Percentiles rank a stretch among this genome's conserved stretches.
Evolutionary conservation across 495 filamentous ascomycete species (phyloP).

Genomic region (Apiosordaria backusii): DNA sequence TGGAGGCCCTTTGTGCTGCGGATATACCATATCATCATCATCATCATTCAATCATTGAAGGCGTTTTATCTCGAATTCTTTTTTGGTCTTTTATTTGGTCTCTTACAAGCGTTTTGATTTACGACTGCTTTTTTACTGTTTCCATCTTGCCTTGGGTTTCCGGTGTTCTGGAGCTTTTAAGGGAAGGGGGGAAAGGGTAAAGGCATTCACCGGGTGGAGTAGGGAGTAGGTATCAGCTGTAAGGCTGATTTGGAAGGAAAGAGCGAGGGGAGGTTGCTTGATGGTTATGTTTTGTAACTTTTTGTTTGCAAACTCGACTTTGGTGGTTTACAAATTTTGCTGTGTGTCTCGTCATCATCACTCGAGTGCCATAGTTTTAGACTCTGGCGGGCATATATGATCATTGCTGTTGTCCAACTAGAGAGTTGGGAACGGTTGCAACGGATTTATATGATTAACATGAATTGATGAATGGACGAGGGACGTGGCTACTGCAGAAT

Average conservation of each 20-base stretch:
- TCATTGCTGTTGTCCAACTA: too few species aligned
- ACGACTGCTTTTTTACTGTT: not conserved
- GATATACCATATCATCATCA: conserved; percentile 1
- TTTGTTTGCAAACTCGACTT: too few species aligned
- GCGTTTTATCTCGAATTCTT: not conserved
- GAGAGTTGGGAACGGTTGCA: too few species aligned
- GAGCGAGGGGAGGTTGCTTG: too few species aligned
- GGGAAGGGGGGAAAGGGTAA: not conserved
- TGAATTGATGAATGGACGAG: too few species aligned
- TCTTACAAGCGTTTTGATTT: not conserved
- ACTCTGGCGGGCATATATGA: too few species aligned
- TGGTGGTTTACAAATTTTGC: not conserved
- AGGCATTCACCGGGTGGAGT: not conserved
- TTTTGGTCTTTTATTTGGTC: not conserved
- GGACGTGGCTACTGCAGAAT: too few species aligned
- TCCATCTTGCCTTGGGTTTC: not conserved
- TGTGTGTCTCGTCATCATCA: not conserved
- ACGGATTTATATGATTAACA: too few species aligned
- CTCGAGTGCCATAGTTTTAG: too few species aligned
- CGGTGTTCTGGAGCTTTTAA: not conserved
- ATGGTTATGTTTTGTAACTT: not conserved
- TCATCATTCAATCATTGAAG: not conserved
- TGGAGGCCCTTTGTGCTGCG: not conserved
- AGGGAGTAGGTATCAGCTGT: not conserved
- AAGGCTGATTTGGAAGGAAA: not conserved